Base-by-base conservation (phyloP, 805 yeast species). In the Priceomyces medius region DNA sequence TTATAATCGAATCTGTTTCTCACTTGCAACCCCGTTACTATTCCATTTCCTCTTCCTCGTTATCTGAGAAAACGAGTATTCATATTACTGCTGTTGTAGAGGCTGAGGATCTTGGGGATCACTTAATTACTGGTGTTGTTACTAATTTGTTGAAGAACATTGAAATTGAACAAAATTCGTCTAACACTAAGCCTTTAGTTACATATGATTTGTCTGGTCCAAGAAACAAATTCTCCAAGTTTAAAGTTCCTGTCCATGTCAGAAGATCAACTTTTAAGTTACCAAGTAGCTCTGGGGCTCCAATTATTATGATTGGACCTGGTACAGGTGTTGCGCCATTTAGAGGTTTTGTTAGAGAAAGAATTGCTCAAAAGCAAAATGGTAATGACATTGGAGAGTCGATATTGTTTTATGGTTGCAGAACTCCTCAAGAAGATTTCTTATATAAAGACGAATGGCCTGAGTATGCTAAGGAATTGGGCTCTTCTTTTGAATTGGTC, bases 261-360 rank as follows among this genome's bases (percentile, higher is more conserved):
- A 87, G 98, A 67, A 88, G 93, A 66, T 90, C 98, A 5, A 85
- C 91, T 43, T 93, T 91, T 74, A 90, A 89, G 72, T 74, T 93
- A 49, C 99, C 99, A 16, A 74, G 89, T 6, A 87, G 88, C 58
- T 84, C 95, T 23, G 64, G 77, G 3, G 80, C 83, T 23, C 97
- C 98, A 13, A 76, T 91, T 17, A 88, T 91, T 54, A 79, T 90
- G 85, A 77, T 91, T 56, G 99, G 99, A 20, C 98, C 99, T 35
- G 99, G 99, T 50, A 93, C 99, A 3, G 99, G 99, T 63, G 91
- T 91, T 38, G 98, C 99, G 7, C 99, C 99, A 47, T 88, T 93
- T 73, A 83, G 99, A 70, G 99, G 96, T 3, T 91, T 91, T 52
- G 66, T 91, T 27, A 82, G 95, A 69, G 99, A 91, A 61, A 83